Evolutionary conservation across 768 basidiomycete species (phyloP), one percentile per base, ranked within the genome.

Genomic region (Rhodotorula diobovata): DNA sequence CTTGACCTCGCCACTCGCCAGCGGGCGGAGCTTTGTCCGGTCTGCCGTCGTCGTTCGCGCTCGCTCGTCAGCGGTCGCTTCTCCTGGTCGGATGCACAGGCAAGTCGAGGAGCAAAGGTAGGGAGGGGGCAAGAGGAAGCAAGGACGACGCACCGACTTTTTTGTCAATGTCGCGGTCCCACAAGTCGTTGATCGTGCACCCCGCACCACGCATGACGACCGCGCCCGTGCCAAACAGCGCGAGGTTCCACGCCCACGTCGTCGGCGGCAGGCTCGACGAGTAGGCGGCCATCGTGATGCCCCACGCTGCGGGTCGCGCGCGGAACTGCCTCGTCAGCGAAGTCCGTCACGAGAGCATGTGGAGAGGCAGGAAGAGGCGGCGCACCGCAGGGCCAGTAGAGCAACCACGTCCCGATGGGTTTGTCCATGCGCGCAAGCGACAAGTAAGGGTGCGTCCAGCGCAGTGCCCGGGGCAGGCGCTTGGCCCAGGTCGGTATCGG

Each of bases 181-280:
- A 98, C 87, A 99, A 88, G 79, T 99, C 96, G 80, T 99, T 99
- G 76, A 99, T 95, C 6, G 92, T 97, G 81, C 96, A 99, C 7
- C 96, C 96, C 32, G 96, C 96, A 11, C 95, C 92, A 30, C 96
- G 88, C 96, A 99, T 99, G 61, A 98, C 85, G 55, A 96, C 76
- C 1, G 96, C 93, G 2, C 96, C 96, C 18, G 88, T 79, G 5
- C 91, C 94, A 78, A 98, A 98, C 3, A 98, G 82, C 45, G 86
- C 82, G 58, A 91, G 83, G 78, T 93, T 95, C 28, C 85, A 87
- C 64, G 92, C 78, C 25, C 91, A 90, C 0, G 84, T 85, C 4
- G 86, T 84, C 57, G 85, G 82, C 0, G 93, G 90, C 10, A 85
- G 82, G 32, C 88, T 83, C 15, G 87, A 81, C 20, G 90, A 88